A percentile compares a stretch with the other conserved stretches of the same genome.
These are phyloP conservation scores for Candida ovalis DNA, from an alignment of 805 yeast species.

Conservation along the genomic window DNA sequence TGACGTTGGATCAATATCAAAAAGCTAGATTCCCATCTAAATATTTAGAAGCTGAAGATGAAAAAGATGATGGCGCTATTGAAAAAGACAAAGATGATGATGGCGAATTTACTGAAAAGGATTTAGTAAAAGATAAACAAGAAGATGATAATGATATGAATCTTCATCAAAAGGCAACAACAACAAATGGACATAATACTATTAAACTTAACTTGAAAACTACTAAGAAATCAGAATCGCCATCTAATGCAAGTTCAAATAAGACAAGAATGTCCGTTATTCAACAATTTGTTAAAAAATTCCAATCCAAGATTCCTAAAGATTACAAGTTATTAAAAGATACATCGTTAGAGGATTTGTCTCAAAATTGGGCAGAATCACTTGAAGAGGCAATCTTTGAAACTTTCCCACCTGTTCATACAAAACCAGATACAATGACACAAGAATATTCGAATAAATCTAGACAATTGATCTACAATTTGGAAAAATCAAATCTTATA, in stretches of 20 bases:
- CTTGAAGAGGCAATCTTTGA: constrained; percentile 49
- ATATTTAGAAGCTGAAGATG: constrained; percentile 6
- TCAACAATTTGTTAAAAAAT: constrained; percentile 46
- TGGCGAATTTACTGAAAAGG: constrained; percentile 10
- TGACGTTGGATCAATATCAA: constrained; percentile 30
- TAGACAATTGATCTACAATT: constrained; percentile 60
- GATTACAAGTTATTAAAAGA: constrained; percentile 21
- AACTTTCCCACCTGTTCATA: constrained; percentile 18
- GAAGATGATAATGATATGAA: constrained; percentile 7
- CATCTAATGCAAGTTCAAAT: constrained; percentile 12
- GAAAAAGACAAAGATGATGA: constrained; percentile 16
- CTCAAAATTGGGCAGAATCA: constrained; percentile 43
- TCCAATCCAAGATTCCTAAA: constrained; percentile 37
- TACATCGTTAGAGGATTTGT: constrained; percentile 31
- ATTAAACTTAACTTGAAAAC: constrained; percentile 3
- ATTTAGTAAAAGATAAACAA: constrained; percentile 12
- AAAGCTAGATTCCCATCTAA: constrained; percentile 12
- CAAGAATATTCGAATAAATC: constrained; percentile 61
- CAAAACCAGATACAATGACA: constrained; percentile 13
- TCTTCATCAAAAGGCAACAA: constrained; percentile 8
- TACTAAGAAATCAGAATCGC: constrained; percentile 6
- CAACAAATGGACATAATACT: constrained; percentile 7
- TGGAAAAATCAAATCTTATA: constrained; percentile 56
- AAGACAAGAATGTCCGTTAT: constrained; percentile 47
- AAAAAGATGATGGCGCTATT: constrained; percentile 14